Base-by-base conservation (phyloP, 1,284 basidiomycete genomes). In the Sanghuangporus sanghuang region DNA sequence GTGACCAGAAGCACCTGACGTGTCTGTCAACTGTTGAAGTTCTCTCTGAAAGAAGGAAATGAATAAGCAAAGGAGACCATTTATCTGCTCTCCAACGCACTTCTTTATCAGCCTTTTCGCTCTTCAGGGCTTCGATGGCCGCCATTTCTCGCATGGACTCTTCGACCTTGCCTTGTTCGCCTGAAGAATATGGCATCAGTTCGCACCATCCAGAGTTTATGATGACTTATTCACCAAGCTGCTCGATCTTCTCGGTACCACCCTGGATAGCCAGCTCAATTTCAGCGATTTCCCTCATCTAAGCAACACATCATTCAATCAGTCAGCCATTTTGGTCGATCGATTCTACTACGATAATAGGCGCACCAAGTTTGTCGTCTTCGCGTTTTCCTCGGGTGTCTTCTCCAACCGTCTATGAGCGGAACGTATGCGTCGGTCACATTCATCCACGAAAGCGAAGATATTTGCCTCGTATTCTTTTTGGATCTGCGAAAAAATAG, bases 211-310 rank as follows among this genome's bases (percentile, higher is more conserved):
- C 6, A 52, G 21, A 55, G 53, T 65, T 44, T 65, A 49, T 59
- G 55, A 66, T 64, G 63, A 62, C 69, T 62, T 23, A 76, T 83
- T 71, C 71, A 88, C 94, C 97, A 36, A 99, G 81, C 40, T 87
- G 84, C 79, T 99, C 97, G 70, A 99, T 98, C 81, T 98, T 98
- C 75, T 96, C 93, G 62, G 96, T 99, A 55, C 95, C 96, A 68
- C 95, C 95, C 77, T 98, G 95, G 72, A 98, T 98, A 63, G 97
- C 96, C 68, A 98, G 80, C 80, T 99, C 96, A 73, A 99, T 97
- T 80, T 99, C 97, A 65, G 93, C 95, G 77, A 99, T 98, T 84
- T 99, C 97, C 69, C 95, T 86, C 95, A 99, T 99, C 92, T 94
- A 69, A 21, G 44, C 7, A 8, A 11, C n/a, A 56, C 11, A n/a